A percentile compares a stretch with the other conserved stretches of the same genome.
phyloP scores from a whole-genome alignment of 1,284 basidiomycete genomes.

The Cutaneotrichosporon sp. region DNA sequence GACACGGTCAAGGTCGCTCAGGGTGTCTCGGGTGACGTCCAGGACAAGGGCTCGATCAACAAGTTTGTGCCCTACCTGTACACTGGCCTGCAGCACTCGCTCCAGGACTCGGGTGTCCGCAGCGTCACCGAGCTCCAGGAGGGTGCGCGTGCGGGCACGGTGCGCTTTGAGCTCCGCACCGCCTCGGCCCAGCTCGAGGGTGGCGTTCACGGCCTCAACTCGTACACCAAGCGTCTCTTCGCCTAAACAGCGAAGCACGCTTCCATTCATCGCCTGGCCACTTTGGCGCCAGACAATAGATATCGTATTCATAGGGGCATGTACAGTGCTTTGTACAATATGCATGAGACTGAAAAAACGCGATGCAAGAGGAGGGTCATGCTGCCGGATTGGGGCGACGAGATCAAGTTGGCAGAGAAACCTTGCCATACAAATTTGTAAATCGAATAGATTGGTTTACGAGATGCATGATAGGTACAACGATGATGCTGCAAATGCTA shows the following conservation, averaged over 20 bases:
- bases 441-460: no score
- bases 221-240: slow-evolving; percentile 61
- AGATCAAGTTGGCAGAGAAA: no score
- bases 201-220: slow-evolving; percentile 85
- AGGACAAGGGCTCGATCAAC: slow-evolving; percentile 92
- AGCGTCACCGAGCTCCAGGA: slow-evolving; percentile 56
- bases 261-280: neutral
- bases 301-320: slow-evolving; percentile 2
- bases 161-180: slow-evolving; percentile 90
- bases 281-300: neutral
- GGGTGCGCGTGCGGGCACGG: slow-evolving; percentile 60
- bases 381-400: neutral
- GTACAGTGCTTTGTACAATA: neutral
- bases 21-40: slow-evolving; percentile 93
- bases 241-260: slow-evolving; percentile 37
- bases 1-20: slow-evolving; percentile 95
- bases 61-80: slow-evolving; percentile 89
- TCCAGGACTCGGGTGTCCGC: slow-evolving; percentile 86
- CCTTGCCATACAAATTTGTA: no score
- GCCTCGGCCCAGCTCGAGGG: slow-evolving; percentile 95
- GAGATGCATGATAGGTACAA: slow-evolving; percentile 19
- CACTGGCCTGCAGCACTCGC: slow-evolving; percentile 87
- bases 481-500: neutral
- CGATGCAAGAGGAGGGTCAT: neutral
- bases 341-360: neutral